Conservation (phyloP, 2,329 filamentous ascomycete species). For the Calonectria pseudoturangicola region DNA sequence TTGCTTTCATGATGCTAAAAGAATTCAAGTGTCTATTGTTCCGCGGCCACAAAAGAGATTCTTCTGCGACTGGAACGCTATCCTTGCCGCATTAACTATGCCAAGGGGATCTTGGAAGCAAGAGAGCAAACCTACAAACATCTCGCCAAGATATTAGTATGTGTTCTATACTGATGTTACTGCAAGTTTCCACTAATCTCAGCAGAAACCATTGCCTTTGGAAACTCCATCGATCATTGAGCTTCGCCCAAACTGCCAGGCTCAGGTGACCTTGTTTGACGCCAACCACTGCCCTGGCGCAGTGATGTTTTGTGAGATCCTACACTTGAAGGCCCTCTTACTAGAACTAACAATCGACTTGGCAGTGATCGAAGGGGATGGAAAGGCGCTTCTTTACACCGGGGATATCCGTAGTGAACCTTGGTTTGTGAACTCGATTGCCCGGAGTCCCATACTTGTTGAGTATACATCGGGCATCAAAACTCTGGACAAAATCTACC, state of each 20-base stretch:
- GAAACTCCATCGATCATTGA: constrained; percentile 87
- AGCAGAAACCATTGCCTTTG: constrained; percentile 84
- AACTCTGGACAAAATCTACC: constrained; percentile 86
- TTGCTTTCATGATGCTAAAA: background rate
- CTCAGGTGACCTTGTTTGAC: constrained; percentile 90
- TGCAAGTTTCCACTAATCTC: background rate
- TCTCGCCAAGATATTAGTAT: constrained; percentile 80
- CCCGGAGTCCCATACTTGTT: constrained; percentile 82
- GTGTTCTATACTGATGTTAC: constrained; percentile 1
- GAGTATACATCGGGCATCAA: constrained; percentile 82
- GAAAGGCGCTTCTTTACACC: constrained; percentile 87
- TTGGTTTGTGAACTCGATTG: constrained; percentile 87
- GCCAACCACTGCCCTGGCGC: constrained; percentile 94
- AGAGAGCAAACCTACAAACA: constrained; percentile 85
- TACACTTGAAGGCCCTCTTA: fast-evolving
- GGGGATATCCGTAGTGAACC: constrained; percentile 90
- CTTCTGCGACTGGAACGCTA: constrained; percentile 87
- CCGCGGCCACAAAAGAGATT: constrained; percentile 86
- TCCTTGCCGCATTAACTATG: constrained; percentile 87
- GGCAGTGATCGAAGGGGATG: constrained; percentile 82
- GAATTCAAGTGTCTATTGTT: constrained; percentile 83
- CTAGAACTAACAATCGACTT: background rate
- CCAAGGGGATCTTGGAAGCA: constrained; percentile 84
- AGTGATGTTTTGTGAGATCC: constrained; percentile 85
- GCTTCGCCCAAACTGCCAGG: constrained; percentile 78